Evolutionary conservation across 2,329 filamentous ascomycete species (phyloP).

Genomic region (Paraphaeosphaeria sporulosa): DNA sequence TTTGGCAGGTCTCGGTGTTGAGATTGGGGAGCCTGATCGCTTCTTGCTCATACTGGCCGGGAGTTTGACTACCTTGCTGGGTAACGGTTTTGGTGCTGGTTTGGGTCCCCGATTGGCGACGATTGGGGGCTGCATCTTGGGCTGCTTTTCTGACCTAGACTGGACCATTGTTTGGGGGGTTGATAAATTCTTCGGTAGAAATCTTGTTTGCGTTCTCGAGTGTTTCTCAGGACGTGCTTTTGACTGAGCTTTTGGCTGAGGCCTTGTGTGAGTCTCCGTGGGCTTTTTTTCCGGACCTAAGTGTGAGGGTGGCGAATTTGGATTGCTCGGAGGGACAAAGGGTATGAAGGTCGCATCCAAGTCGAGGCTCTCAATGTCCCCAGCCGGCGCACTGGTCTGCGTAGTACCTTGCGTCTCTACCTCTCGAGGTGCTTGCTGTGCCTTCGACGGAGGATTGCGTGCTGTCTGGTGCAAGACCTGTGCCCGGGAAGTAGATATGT

Average conservation of each 20-base stretch:
- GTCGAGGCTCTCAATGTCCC: neutral
- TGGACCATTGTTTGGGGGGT: neutral
- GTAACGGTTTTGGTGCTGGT: neutral
- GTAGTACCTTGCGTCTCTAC: neutral
- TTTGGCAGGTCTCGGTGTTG: neutral
- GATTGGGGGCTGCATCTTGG: neutral
- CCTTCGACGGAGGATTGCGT: neutral
- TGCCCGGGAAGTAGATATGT: neutral
- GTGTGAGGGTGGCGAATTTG: neutral
- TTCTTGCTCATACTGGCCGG: neutral
- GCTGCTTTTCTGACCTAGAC: neutral
- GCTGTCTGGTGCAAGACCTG: neutral
- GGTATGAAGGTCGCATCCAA: slow-evolving; percentile 1
- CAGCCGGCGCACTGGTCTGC: slow-evolving; percentile 3
- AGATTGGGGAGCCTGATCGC: neutral
- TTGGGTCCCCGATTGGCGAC: neutral
- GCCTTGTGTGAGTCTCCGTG: neutral
- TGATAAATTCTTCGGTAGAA: neutral
- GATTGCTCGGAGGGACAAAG: neutral
- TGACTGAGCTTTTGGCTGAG: neutral
- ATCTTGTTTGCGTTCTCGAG: neutral
- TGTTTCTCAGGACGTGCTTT: neutral
- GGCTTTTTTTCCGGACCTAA: slow-evolving; percentile 13
- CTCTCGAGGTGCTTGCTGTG: neutral
- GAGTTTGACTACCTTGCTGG: neutral